These are phyloP conservation scores for Arabidopsis thaliana DNA, from an alignment of 345 rosid species.

Conservation along the genomic window DNA sequence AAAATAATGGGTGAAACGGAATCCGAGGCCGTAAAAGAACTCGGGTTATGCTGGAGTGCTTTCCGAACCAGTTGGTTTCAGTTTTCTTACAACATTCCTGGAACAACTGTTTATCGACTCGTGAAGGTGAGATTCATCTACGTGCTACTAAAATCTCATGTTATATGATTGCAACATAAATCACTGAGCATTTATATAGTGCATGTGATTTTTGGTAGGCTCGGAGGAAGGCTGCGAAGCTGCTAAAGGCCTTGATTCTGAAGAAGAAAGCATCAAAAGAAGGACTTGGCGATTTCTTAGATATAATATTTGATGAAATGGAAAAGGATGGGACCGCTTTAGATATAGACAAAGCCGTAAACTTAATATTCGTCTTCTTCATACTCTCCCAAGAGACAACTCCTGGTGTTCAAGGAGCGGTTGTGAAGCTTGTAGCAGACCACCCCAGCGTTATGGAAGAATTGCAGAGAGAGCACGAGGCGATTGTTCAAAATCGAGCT, in stretches of 20 bases:
- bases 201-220: neutral
- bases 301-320: neutral
- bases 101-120: neutral
- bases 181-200: too few species aligned
- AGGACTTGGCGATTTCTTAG: neutral
- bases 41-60: neutral
- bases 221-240: neutral
- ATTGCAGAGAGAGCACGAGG: neutral
- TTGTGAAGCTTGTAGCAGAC: neutral
- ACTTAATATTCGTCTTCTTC: conserved; percentile 3
- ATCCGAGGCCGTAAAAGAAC: neutral
- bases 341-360: neutral
- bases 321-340: neutral
- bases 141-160: too few species aligned
- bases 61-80: neutral
- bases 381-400: conserved; percentile 2
- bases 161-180: too few species aligned
- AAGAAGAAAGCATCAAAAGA: neutral
- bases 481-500: neutral
- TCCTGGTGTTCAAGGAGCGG: neutral
- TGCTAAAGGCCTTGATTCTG: neutral
- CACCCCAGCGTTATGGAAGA: neutral
- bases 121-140: neutral
- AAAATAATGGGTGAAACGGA: conserved; percentile 2
- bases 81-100: neutral